phyloP scores from a whole-genome alignment of 1,139 yeast species.

The Kurtzmaniella quercitrusa region DNA sequence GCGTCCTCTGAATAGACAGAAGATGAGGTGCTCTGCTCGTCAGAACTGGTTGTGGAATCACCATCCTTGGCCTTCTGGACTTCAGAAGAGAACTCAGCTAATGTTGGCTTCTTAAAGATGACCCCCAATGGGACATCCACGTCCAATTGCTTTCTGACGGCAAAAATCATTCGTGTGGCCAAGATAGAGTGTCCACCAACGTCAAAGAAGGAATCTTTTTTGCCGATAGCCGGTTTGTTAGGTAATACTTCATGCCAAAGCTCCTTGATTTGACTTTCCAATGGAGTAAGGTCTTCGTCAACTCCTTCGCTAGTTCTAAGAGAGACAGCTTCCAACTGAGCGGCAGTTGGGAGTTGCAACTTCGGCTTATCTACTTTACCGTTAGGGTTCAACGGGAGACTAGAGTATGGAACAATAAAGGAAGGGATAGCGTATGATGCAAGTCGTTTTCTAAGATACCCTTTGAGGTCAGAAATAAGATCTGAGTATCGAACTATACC shows the following conservation, averaged over 20 bases:
- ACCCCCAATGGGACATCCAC: conserved; percentile 87
- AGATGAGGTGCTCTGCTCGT: conserved; percentile 17
- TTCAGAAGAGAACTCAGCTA: conserved; percentile 71
- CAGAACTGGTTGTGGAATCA: conserved; percentile 11
- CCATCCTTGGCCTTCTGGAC: conserved; percentile 54
- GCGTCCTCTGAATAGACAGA: conserved; percentile 78
- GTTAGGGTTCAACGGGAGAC: conserved; percentile 92
- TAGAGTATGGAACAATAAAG: conserved; percentile 78
- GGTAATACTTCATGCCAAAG: conserved; percentile 87
- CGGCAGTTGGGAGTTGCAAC: conserved; percentile 89
- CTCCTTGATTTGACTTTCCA: conserved; percentile 68
- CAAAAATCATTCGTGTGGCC: conserved; percentile 96
- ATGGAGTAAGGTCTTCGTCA: conserved; percentile 48
- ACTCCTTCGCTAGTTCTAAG: conserved; percentile 41
- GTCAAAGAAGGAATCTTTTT: conserved; percentile 89
- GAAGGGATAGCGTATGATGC: conserved; percentile 95
- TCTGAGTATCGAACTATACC: conserved; percentile 76
- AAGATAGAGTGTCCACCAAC: conserved; percentile 96
- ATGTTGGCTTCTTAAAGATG: conserved; percentile 84
- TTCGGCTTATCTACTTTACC: conserved; percentile 98
- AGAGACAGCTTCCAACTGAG: conserved; percentile 72
- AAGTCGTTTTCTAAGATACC: conserved; percentile 78
- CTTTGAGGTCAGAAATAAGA: conserved; percentile 75
- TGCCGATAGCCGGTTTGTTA: conserved; percentile 73
- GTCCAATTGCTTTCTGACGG: conserved; percentile 70